Evolutionary conservation across 2,329 filamentous ascomycete species (phyloP).

Genomic region (Neobulgaria alba): DNA sequence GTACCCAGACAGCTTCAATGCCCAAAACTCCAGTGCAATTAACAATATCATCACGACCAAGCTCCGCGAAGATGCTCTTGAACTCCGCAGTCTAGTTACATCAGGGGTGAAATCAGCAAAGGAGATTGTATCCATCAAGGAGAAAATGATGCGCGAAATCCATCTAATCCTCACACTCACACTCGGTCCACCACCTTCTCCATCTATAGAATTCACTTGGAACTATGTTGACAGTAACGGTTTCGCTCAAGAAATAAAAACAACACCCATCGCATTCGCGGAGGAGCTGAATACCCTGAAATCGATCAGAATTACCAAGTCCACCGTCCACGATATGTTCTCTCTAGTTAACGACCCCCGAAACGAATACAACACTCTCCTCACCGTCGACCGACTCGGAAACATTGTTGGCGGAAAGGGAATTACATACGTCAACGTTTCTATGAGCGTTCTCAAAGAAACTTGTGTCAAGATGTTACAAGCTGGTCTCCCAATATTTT

Average conservation of each 20-base stretch:
- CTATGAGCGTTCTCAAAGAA: conserved; percentile 61
- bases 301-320: conserved; percentile 47
- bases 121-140: conserved; percentile 47
- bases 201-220: conserved; percentile 67
- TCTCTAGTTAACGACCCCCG: conserved; percentile 82
- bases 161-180: conserved; percentile 75
- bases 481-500: conserved; percentile 75
- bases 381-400: conserved; percentile 71
- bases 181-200: conserved; percentile 68
- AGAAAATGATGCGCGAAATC: conserved; percentile 70
- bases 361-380: conserved; percentile 60
- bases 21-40: conserved; percentile 60
- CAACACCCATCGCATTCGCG: conserved; percentile 65
- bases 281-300: conserved; percentile 54
- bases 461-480: conserved; percentile 71
- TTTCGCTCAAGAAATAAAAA: conserved; percentile 51
- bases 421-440: conserved; percentile 76
- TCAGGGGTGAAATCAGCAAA: conserved; percentile 13
- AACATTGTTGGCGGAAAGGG: conserved; percentile 71
- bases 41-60: conserved; percentile 73
- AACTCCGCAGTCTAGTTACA: conserved; percentile 50
- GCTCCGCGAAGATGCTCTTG: conserved; percentile 75
- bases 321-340: conserved; percentile 60
- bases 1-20: conserved; percentile 78
- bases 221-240: conserved; percentile 64